Conservation (phyloP, 805 yeast genomes). For the Clavispora fructus region DNA sequence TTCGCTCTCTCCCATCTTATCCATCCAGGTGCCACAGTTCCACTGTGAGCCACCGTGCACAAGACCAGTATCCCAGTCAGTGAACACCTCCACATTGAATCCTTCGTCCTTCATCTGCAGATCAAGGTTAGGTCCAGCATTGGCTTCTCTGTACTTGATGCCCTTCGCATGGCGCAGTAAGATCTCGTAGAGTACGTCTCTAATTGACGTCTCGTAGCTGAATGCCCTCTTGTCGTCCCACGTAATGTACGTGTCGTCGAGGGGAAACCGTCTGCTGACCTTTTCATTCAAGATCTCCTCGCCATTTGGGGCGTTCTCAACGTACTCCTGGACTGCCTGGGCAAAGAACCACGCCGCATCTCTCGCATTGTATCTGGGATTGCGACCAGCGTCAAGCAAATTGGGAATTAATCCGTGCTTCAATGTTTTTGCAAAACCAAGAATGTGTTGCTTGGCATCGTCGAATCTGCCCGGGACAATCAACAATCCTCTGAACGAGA, state of each 20-base stretch:
- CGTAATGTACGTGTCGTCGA: constrained; percentile 74
- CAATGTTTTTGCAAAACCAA: constrained; percentile 83
- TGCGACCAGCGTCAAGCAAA: constrained; percentile 83
- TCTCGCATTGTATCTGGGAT: constrained; percentile 92
- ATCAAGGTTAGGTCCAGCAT: constrained; percentile 86
- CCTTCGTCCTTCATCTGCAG: constrained; percentile 92
- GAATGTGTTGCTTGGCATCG: constrained; percentile 74
- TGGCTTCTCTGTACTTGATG: constrained; percentile 84
- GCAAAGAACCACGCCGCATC: constrained; percentile 96
- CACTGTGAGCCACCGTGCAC: constrained; percentile 86
- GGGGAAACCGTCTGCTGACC: constrained; percentile 81
- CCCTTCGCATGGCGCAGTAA: constrained; percentile 86
- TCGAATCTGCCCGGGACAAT: constrained; percentile 73
- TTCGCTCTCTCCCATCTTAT: constrained; percentile 94
- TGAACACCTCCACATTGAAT: constrained; percentile 71
- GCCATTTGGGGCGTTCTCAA: constrained; percentile 64
- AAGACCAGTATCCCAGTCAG: constrained; percentile 88
- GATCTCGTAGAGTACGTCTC: constrained; percentile 78
- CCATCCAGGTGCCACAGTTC: constrained; percentile 99
- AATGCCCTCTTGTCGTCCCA: constrained; percentile 72
- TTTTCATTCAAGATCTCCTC: constrained; percentile 57
- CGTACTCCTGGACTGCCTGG: constrained; percentile 84
- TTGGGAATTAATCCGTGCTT: constrained; percentile 96
- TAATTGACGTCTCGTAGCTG: constrained; percentile 59
- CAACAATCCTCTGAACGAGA: constrained; percentile 76